A percentile compares a stretch with the other conserved stretches of the same genome.
Conservation (phyloP, 208 protist species). For the Trypanosoma platydactyli region DNA sequence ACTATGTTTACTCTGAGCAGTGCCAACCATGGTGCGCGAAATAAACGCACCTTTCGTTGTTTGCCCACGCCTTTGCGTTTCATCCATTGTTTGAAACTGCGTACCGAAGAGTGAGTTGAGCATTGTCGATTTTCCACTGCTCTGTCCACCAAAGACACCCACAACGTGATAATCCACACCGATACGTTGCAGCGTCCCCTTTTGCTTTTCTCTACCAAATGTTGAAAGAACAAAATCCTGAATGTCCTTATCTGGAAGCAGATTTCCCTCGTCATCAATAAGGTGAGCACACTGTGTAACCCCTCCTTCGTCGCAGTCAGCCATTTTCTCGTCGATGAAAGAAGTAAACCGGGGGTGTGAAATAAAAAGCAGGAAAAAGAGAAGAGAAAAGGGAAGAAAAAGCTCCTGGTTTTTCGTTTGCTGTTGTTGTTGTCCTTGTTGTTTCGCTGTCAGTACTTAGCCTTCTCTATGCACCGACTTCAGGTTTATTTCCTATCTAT, state of each 20-base stretch:
- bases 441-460: no score
- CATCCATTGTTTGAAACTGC: conserved; percentile 94
- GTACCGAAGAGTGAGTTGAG: conserved; percentile 96
- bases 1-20: background rate
- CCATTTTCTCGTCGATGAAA: conserved; percentile 15
- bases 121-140: conserved; percentile 97
- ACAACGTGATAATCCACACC: conserved; percentile 89
- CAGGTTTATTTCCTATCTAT: no score
- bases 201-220: background rate
- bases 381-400: background rate
- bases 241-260: conserved; percentile 53
- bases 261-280: conserved; percentile 63
- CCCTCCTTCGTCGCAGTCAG: background rate
- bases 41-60: conserved; percentile 95
- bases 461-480: no score
- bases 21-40: conserved; percentile 37
- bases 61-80: conserved; percentile 82
- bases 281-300: conserved; percentile 40
- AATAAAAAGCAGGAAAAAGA: background rate
- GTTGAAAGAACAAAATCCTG: conserved; percentile 38
- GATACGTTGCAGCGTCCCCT: conserved; percentile 35
- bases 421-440: no score
- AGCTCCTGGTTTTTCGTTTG: background rate
- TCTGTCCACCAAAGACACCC: conserved; percentile 96
- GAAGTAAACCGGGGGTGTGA: background rate